Evolutionary conservation across 352 stramenopile species (phyloP), one percentile per base, ranked within the genome.

Genomic region (Phytophthora rubi): DNA sequence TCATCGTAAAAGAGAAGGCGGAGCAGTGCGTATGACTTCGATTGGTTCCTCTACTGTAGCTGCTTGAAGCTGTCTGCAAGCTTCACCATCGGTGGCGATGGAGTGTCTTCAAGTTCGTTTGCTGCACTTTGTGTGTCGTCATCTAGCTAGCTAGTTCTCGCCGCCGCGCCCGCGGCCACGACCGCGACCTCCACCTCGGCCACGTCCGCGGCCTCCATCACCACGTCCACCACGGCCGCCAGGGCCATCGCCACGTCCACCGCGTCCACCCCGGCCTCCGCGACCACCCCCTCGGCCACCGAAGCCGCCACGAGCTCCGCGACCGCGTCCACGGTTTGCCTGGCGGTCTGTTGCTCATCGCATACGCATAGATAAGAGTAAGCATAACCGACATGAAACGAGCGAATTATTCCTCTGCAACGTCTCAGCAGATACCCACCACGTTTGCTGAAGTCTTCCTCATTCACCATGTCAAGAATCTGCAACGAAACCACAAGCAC

Each of bases 391-490:
- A 23, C 49, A 56, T 62, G 47, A 61, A 68, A 60, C 53, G 45
- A 52, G 44, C 44, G 3, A 48, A 37, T 39, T 18, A 21, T 55
- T 18, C 28, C 8, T 26, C 8, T 47, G 28, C 37, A 65, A n/a
- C 39, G 49, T 47, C 23, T 32, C 18, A 68, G 45, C 45, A 49
- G 48, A 44, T 42, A 64, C 67, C 30, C 60, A 94, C 86, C 85
- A 71, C 84, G 83, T 73, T 89, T 95, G 55, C 71, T 89, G 26
- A 94, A 89, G 63, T 99, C 93, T 62, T 99, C 89, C 81, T 99
- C 95, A 33, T 93, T 80, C 13, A 99, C 97, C 79, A 97, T 96
- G 60, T 99, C 97, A 54, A 99, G 63, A 72, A 95, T 91, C 86
- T 94, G 55, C 21, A 48, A 13, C 39, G 6, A 2, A 15, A 39